Conservation (phyloP, 2,329 filamentous ascomycete species). For the Aspergillus caelatus region DNA sequence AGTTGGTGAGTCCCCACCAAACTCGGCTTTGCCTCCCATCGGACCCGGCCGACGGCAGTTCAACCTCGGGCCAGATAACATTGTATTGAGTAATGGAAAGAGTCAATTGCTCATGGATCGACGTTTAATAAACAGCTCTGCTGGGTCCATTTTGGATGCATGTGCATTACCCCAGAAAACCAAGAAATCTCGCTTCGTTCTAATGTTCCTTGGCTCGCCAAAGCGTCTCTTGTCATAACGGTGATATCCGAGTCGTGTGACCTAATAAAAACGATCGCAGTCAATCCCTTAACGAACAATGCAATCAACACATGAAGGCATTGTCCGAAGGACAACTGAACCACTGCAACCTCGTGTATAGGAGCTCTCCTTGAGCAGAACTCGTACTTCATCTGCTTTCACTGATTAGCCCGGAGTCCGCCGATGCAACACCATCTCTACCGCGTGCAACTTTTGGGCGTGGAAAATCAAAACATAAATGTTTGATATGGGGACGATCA, state of each 20-base stretch:
- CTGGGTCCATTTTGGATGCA: background rate
- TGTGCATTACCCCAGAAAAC: background rate
- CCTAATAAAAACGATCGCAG: background rate
- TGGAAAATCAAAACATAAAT: background rate
- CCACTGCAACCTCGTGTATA: background rate
- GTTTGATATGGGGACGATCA: background rate
- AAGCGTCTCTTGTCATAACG: background rate
- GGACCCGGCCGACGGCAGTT: conserved; percentile 10
- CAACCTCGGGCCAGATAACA: conserved; percentile 5
- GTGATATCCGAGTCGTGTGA: conserved; percentile 1
- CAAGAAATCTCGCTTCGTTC: background rate
- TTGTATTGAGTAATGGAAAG: conserved; percentile 3
- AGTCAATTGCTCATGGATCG: background rate
- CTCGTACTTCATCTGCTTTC: background rate
- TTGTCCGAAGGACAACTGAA: background rate
- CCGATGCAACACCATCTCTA: background rate
- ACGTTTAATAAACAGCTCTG: background rate
- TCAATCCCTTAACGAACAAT: background rate
- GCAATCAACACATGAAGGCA: background rate
- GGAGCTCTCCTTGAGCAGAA: background rate
- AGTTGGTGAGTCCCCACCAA: conserved; percentile 1
- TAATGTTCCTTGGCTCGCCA: background rate
- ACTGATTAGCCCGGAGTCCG: background rate
- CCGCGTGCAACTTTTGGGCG: background rate
- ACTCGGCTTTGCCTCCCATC: conserved; percentile 6